These are phyloP conservation scores for Piromyces finnis DNA, from an alignment of 192 early-diverging fungal species.

Conservation along the genomic window DNA sequence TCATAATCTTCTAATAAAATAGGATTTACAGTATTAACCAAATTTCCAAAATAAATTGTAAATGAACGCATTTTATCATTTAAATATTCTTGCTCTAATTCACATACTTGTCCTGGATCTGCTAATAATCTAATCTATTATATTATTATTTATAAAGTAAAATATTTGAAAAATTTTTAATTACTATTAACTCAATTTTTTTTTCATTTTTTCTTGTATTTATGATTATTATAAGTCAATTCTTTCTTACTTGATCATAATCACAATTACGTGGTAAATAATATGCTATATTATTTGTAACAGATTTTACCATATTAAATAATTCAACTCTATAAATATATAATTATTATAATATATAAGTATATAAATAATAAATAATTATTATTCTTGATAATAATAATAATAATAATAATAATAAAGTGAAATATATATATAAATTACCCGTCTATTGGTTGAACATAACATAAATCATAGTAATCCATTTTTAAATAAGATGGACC, in stretches of 20 bases:
- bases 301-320: conserved; percentile 33
- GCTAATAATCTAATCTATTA: conserved; percentile 26
- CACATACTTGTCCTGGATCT: conserved; percentile 37
- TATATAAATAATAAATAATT: too few species aligned
- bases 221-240: too few species aligned
- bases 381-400: not conserved
- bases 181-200: too few species aligned
- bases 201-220: too few species aligned
- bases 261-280: conserved; percentile 75
- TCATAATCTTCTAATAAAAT: not conserved
- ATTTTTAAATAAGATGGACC: conserved; percentile 51
- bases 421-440: conserved; percentile 9
- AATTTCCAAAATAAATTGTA: conserved; percentile 61
- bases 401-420: not conserved
- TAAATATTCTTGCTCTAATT: conserved; percentile 63
- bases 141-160: too few species aligned
- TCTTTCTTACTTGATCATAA: conserved; percentile 25
- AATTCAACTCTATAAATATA: conserved; percentile 33
- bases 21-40: conserved; percentile 12
- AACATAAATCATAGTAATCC: conserved; percentile 42
- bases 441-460: conserved; percentile 58
- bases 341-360: too few species aligned
- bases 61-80: conserved; percentile 45
- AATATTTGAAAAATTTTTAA: too few species aligned
- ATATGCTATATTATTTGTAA: conserved; percentile 61